Evolutionary conservation across 768 basidiomycete genomes (phyloP).

Genomic region (Serendipita sp.): DNA sequence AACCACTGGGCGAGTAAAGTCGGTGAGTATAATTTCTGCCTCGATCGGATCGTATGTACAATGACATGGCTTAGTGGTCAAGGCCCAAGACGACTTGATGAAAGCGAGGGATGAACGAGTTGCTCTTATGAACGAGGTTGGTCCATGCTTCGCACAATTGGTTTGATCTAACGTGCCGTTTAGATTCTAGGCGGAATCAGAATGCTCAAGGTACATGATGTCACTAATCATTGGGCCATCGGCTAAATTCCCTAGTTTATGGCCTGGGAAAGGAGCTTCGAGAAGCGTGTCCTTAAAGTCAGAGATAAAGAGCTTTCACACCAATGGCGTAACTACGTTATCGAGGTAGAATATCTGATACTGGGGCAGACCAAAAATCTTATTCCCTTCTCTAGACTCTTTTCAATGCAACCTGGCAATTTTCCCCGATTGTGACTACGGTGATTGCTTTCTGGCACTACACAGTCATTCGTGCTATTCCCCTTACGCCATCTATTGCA

Average conservation of each 20-base stretch:
- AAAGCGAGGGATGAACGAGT: conserved; percentile 84
- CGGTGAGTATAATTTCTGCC: not conserved
- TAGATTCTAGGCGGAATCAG: conserved; percentile 71
- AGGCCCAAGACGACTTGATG: conserved; percentile 75
- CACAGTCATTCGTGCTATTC: conserved; percentile 49
- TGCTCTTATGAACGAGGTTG: conserved; percentile 72
- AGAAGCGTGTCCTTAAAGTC: conserved; percentile 51
- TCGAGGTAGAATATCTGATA: conserved; percentile 36
- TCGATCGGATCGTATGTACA: not conserved
- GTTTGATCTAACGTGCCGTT: not conserved
- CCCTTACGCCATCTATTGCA: conserved; percentile 67
- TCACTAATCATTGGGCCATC: not conserved
- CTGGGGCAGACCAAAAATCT: not conserved
- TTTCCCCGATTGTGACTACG: conserved; percentile 34
- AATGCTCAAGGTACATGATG: conserved; percentile 52
- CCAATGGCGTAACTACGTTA: conserved; percentile 72
- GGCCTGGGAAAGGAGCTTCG: conserved; percentile 89
- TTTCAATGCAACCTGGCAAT: conserved; percentile 40
- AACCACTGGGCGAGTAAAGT: conserved; percentile 76
- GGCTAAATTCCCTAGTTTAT: conserved; percentile 42
- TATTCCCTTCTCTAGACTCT: conserved; percentile 18
- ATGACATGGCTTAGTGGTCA: conserved; percentile 30
- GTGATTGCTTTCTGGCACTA: conserved; percentile 43
- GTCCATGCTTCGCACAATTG: conserved; percentile 7
- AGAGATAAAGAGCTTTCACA: conserved; percentile 69